These are phyloP conservation scores for Backusella tarrabulga DNA, from an alignment of 192 early-diverging fungal species.

Conservation along the genomic window DNA sequence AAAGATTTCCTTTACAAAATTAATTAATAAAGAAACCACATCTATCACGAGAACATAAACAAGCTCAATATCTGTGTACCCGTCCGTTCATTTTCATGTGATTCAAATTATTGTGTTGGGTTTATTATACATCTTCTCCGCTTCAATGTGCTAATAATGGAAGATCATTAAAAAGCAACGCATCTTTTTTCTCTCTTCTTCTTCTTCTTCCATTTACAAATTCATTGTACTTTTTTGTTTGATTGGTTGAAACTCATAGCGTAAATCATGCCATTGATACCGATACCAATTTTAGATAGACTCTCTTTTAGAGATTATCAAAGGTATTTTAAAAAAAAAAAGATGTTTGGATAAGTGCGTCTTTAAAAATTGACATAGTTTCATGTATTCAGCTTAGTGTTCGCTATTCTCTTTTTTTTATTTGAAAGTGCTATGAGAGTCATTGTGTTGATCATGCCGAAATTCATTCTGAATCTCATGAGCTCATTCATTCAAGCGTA, in stretches of 20 bases:
- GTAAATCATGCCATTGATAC: constrained; percentile 7
- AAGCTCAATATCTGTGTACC: not conserved
- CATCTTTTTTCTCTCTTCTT: not conserved
- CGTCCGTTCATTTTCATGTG: constrained; percentile 5
- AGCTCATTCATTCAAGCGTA: constrained; percentile 30
- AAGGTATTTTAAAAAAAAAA: constrained; percentile 19
- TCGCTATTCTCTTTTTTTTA: constrained; percentile 64
- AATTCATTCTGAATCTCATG: constrained; percentile 46
- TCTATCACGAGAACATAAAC: not conserved
- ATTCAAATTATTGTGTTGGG: not conserved
- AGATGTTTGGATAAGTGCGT: not conserved
- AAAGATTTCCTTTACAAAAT: not conserved
- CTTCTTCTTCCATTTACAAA: not conserved
- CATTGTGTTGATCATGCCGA: constrained; percentile 62
- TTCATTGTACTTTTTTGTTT: not conserved
- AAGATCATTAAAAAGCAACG: not conserved
- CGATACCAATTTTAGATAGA: constrained; percentile 62
- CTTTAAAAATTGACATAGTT: not conserved
- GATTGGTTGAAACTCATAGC: not conserved
- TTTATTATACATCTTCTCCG: not conserved
- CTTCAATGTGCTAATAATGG: not conserved
- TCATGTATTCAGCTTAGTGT: constrained; percentile 36
- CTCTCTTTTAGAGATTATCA: constrained; percentile 62
- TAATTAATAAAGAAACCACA: not conserved
- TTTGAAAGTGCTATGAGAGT: constrained; percentile 71